Percentiles rank a stretch among this genome's conserved stretches.
Evolutionary conservation across 1,284 basidiomycete genomes (phyloP).

Genomic region (Marasmius oreades): DNA sequence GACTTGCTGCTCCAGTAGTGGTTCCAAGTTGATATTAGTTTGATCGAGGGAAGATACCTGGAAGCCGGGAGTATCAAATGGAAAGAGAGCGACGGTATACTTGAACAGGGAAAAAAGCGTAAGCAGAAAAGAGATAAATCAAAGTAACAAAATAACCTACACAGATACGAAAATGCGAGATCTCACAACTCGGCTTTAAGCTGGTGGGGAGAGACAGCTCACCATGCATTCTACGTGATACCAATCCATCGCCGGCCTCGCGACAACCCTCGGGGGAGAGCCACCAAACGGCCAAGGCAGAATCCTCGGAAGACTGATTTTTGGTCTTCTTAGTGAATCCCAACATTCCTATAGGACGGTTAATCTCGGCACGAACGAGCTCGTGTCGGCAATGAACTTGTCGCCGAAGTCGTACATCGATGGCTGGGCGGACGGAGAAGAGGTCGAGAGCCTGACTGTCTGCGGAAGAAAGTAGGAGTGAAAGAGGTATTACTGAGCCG

Average conservation of each 20-base stretch:
- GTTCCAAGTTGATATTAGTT: not conserved
- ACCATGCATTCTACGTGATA: conserved; percentile 31
- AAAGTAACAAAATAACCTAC: conserved; percentile 28
- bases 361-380: conserved; percentile 12
- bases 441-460: conserved; percentile 32
- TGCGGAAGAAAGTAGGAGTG: conserved; percentile 26
- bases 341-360: not conserved
- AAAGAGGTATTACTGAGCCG: conserved; percentile 36
- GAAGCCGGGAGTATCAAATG: conserved; percentile 19
- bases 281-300: conserved; percentile 39
- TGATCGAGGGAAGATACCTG: conserved; percentile 1
- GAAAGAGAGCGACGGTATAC: conserved; percentile 31
- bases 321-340: not conserved
- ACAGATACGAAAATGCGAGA: conserved; percentile 33
- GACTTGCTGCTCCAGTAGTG: conserved; percentile 23
- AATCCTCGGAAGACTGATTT: conserved; percentile 11
- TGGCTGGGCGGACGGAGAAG: conserved; percentile 26
- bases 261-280: conserved; percentile 18
- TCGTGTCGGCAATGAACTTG: conserved; percentile 24
- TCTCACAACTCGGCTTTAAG: conserved; percentile 34
- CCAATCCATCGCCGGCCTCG: conserved; percentile 1
- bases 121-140: too few relatives aligned
- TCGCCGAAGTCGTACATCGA: conserved; percentile 32
- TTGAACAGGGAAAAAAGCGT: conserved; percentile 9
- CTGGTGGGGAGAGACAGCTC: conserved; percentile 38